Evolutionary conservation across 1,139 yeast species (phyloP).

Genomic region (Pichia sp.): DNA sequence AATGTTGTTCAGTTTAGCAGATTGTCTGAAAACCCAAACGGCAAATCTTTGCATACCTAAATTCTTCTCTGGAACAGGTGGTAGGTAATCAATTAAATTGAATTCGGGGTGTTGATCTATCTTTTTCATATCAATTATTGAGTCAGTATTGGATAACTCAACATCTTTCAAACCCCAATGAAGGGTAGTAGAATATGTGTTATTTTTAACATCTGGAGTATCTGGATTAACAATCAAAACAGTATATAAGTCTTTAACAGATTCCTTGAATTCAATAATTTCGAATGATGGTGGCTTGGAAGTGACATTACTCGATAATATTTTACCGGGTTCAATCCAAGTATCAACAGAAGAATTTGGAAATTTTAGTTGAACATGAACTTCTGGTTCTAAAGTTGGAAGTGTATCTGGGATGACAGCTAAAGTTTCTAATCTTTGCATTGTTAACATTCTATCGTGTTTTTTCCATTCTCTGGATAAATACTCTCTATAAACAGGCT

Average conservation of each 20-base stretch:
- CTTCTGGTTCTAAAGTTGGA: conserved; percentile 82
- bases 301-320: conserved; percentile 67
- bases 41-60: conserved; percentile 75
- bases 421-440: conserved; percentile 87
- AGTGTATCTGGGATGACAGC: conserved; percentile 88
- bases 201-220: conserved; percentile 65
- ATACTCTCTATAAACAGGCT: conserved; percentile 71
- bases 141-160: conserved; percentile 49
- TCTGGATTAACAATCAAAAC: conserved; percentile 86
- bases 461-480: conserved; percentile 66
- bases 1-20: conserved; percentile 16
- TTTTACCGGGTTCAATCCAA: conserved; percentile 74
- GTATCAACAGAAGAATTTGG: conserved; percentile 55
- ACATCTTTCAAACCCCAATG: conserved; percentile 77
- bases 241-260: conserved; percentile 52
- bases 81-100: conserved; percentile 57
- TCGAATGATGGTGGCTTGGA: conserved; percentile 65
- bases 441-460: conserved; percentile 57
- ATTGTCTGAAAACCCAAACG: conserved; percentile 86
- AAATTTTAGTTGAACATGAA: conserved; percentile 68
- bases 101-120: conserved; percentile 31
- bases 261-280: conserved; percentile 64
- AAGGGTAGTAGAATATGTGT: conserved; percentile 63
- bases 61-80: conserved; percentile 89
- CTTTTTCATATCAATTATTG: conserved; percentile 47